Evolutionary conservation across 208 protist genomes (phyloP).

Genomic region (Lotmaria passim): DNA sequence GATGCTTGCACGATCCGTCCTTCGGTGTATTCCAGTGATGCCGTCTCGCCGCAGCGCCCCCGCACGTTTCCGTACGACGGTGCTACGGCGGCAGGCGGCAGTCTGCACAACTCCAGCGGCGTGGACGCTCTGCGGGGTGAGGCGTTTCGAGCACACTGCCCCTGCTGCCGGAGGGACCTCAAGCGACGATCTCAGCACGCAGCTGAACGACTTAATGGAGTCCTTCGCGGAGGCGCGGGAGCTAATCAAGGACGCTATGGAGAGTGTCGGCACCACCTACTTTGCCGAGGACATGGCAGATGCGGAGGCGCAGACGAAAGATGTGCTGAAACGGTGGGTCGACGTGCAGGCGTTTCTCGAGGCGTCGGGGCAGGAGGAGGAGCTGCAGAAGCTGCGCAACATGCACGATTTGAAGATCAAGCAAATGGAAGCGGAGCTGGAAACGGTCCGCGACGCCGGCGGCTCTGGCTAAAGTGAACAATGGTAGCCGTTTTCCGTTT

Average conservation of each 20-base stretch:
- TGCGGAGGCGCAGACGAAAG: slow-evolving; percentile 50
- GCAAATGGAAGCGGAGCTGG: slow-evolving; percentile 70
- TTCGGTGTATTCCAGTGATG: neutral
- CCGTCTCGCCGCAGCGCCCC: neutral
- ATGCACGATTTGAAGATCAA: slow-evolving; percentile 76
- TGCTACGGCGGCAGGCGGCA: neutral
- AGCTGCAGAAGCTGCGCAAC: slow-evolving; percentile 42
- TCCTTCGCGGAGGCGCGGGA: slow-evolving; percentile 67
- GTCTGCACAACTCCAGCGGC: neutral
- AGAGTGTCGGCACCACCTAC: slow-evolving; percentile 74
- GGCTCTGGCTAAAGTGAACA: slow-evolving; percentile 12
- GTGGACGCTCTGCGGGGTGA: neutral
- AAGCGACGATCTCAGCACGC: slow-evolving; percentile 25
- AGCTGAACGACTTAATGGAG: slow-evolving; percentile 64
- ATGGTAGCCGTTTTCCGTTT: neutral
- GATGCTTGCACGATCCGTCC: neutral
- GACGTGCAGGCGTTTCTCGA: slow-evolving; percentile 41
- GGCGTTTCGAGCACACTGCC: slow-evolving; percentile 14
- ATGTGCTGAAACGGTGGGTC: slow-evolving; percentile 60
- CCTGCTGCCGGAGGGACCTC: neutral
- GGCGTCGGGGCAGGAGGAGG: slow-evolving; percentile 27
- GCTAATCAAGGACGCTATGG: slow-evolving; percentile 67
- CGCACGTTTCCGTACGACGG: neutral
- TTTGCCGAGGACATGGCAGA: slow-evolving; percentile 77
- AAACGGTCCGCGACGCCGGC: slow-evolving; percentile 36